phyloP scores from a whole-genome alignment of 2,329 filamentous ascomycete species.

The Aureobasidium lini region DNA sequence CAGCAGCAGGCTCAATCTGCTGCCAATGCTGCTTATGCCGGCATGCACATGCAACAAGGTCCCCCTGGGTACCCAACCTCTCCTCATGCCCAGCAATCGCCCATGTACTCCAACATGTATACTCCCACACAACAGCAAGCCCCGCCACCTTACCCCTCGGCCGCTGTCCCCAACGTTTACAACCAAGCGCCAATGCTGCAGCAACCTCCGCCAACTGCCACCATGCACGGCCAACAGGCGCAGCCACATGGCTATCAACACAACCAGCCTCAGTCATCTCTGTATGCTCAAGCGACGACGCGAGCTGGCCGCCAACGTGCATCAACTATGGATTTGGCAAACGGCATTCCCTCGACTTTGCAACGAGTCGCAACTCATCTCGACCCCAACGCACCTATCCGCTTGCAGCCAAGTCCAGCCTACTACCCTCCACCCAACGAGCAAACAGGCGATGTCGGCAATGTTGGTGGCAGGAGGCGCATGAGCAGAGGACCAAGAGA shows the following conservation, averaged over 20 bases:
- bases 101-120: slow-evolving; percentile 69
- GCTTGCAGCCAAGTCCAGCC: slow-evolving; percentile 87
- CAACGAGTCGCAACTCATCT: slow-evolving; percentile 94
- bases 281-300: slow-evolving; percentile 67
- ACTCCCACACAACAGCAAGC: slow-evolving; percentile 54
- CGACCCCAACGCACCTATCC: slow-evolving; percentile 88
- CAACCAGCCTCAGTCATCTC: slow-evolving; percentile 52
- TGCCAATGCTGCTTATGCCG: slow-evolving; percentile 52
- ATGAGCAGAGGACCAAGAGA: slow-evolving; percentile 38
- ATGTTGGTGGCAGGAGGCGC: slow-evolving; percentile 66
- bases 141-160: slow-evolving; percentile 67
- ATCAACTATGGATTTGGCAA: slow-evolving; percentile 80
- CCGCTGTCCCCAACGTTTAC: slow-evolving; percentile 46
- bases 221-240: slow-evolving; percentile 33
- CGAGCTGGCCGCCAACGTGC: slow-evolving; percentile 78
- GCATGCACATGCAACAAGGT: slow-evolving; percentile 44
- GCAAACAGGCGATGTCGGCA: slow-evolving; percentile 56
- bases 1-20: slow-evolving; percentile 28
- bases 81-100: slow-evolving; percentile 21
- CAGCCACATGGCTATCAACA: slow-evolving; percentile 25
- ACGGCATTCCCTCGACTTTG: slow-evolving; percentile 80
- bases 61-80: slow-evolving; percentile 38
- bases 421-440: slow-evolving; percentile 93
- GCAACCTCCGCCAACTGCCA: slow-evolving; percentile 37
- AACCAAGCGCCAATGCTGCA: slow-evolving; percentile 64